A percentile compares a stretch with the other conserved stretches of the same genome.
phyloP scores from a whole-genome alignment of 371 early-diverging fungal genomes.

The Actinomucor elegans region DNA sequence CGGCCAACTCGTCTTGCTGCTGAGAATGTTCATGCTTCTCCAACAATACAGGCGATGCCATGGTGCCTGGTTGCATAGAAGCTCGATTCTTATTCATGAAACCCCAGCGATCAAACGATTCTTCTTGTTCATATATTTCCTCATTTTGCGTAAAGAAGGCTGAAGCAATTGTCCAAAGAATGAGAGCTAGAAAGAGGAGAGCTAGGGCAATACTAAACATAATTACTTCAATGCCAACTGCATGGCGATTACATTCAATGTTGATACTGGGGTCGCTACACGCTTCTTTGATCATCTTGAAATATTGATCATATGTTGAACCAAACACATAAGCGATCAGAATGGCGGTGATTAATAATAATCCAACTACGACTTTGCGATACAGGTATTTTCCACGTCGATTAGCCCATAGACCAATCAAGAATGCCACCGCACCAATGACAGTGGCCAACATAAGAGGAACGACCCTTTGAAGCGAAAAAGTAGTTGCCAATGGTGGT shows the following conservation, averaged over 20 bases:
- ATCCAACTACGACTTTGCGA: slow-evolving; percentile 20
- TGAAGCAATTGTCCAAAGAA: slow-evolving; percentile 19
- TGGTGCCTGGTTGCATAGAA: too few relatives aligned
- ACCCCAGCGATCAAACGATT: background rate
- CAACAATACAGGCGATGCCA: too few relatives aligned
- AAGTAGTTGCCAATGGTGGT: slow-evolving; percentile 11
- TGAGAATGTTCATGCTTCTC: too few relatives aligned
- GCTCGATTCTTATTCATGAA: too few relatives aligned
- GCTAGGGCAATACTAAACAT: slow-evolving; percentile 25
- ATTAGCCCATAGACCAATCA: slow-evolving; percentile 25
- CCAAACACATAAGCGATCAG: slow-evolving; percentile 20
- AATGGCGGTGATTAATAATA: slow-evolving; percentile 11
- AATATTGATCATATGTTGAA: slow-evolving; percentile 19
- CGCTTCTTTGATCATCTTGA: slow-evolving; percentile 14
- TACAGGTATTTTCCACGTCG: slow-evolving; percentile 12
- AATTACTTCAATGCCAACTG: slow-evolving; percentile 25
- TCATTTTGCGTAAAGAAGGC: slow-evolving; percentile 1
- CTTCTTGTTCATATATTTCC: background rate
- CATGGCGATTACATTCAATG: slow-evolving; percentile 21
- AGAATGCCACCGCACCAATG: slow-evolving; percentile 18
- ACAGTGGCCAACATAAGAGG: slow-evolving; percentile 27
- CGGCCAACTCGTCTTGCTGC: slow-evolving; percentile 18
- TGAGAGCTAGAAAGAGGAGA: slow-evolving; percentile 13
- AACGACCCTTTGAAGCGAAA: slow-evolving; percentile 21
- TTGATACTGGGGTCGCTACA: slow-evolving; percentile 12